Conservation (phyloP, 441 rosid species). For the Lepidium campestre region DNA sequence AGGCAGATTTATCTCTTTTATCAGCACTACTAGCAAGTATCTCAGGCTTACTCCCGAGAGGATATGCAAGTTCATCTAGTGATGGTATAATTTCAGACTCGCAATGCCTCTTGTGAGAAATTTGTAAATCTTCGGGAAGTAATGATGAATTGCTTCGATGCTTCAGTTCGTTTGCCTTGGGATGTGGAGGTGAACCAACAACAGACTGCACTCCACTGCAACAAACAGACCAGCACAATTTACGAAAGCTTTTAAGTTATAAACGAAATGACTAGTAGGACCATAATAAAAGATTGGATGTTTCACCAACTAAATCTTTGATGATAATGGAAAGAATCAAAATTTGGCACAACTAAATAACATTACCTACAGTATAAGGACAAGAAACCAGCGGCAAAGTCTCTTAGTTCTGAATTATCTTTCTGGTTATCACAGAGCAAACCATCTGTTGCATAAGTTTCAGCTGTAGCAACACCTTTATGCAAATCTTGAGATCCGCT, state of each 20-base stretch:
- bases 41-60: slow-evolving; percentile 35
- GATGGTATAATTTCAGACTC: slow-evolving; percentile 25
- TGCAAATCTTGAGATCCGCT: slow-evolving; percentile 30
- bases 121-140: slow-evolving; percentile 34
- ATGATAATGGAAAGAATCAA: background rate
- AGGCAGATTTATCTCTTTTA: slow-evolving; percentile 30
- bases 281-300: background rate
- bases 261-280: background rate
- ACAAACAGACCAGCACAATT: slow-evolving; percentile 5
- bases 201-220: slow-evolving; percentile 63
- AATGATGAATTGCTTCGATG: slow-evolving; percentile 42
- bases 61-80: slow-evolving; percentile 27
- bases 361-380: slow-evolving; percentile 88
- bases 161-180: slow-evolving; percentile 41
- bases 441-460: slow-evolving; percentile 23
- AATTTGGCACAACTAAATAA: background rate
- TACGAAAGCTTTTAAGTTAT: background rate
- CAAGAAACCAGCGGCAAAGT: slow-evolving; percentile 74
- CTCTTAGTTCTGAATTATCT: slow-evolving; percentile 49
- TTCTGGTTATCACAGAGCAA: slow-evolving; percentile 23
- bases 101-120: slow-evolving; percentile 49
- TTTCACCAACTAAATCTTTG: background rate
- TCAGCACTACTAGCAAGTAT: slow-evolving; percentile 23
- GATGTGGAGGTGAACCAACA: slow-evolving; percentile 40
- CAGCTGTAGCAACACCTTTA: slow-evolving; percentile 27